phyloP scores from a whole-genome alignment of 306 rosid species.

The Astragalus membranaceus region DNA sequence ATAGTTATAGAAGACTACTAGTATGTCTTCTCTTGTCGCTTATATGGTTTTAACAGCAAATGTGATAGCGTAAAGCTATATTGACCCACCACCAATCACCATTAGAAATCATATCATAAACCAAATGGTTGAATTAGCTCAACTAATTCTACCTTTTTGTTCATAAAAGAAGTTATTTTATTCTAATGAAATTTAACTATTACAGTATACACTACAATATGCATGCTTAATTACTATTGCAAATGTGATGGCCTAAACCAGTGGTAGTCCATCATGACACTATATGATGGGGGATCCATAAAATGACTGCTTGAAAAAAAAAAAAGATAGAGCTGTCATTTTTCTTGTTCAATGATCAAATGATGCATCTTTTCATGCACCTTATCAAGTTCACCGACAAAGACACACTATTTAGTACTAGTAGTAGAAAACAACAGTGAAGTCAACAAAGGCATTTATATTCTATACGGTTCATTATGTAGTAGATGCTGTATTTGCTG shows the following conservation, averaged over 20 bases:
- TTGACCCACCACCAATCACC: conserved; percentile 12
- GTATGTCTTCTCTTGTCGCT: conserved; percentile 13
- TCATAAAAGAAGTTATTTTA: neutral
- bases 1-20: neutral
- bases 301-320: neutral
- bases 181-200: neutral
- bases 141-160: conserved; percentile 18
- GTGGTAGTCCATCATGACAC: too few species aligned
- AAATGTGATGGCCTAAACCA: neutral
- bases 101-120: conserved; percentile 10
- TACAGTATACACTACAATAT: too few species aligned
- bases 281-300: too few species aligned
- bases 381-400: conserved; percentile 18
- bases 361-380: conserved; percentile 8
- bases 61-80: neutral
- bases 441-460: conserved; percentile 30
- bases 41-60: neutral
- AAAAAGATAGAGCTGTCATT: neutral
- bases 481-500: neutral
- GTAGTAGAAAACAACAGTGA: neutral
- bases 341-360: conserved; percentile 12
- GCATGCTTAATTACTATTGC: neutral
- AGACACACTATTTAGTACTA: neutral
- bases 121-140: conserved; percentile 26
- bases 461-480: conserved; percentile 4